Evolutionary conservation across 164 flowering plant genomes (phyloP).

Genomic region (Pachysandra terminalis): DNA sequence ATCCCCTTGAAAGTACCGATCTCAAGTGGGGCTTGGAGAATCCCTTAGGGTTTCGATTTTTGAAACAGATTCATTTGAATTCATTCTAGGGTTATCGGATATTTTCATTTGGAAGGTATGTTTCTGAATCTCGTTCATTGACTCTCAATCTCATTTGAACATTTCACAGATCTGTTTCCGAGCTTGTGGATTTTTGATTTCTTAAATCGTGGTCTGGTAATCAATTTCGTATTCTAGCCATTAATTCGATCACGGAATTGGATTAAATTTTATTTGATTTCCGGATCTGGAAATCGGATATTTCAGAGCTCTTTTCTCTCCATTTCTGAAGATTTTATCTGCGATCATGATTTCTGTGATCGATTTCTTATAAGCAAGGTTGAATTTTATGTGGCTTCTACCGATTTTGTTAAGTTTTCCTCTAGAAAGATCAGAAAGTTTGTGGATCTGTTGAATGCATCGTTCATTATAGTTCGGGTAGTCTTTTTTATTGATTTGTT

Average conservation of each 20-base stretch:
- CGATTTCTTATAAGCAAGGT: background rate
- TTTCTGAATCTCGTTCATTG: background rate
- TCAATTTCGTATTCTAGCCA: background rate
- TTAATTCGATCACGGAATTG: background rate
- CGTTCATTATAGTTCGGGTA: background rate
- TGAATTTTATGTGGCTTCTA: background rate
- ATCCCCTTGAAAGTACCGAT: too few species aligned
- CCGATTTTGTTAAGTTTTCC: background rate
- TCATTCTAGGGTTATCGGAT: background rate
- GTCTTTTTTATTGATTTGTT: background rate
- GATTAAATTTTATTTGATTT: background rate
- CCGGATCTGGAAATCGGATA: background rate
- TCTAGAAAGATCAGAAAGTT: background rate
- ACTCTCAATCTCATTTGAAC: background rate
- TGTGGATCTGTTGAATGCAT: background rate
- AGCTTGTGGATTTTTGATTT: background rate
- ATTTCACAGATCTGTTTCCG: background rate
- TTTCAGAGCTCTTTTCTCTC: background rate
- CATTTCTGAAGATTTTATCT: background rate
- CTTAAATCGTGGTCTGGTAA: background rate
- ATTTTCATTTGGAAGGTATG: background rate
- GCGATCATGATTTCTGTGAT: background rate
- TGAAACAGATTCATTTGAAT: background rate
- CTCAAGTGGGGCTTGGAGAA: too few species aligned
- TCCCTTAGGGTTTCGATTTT: conserved; percentile 3